Base-by-base conservation (phyloP, 2,329 filamentous ascomycete genomes). In the Fusarium hainanense region DNA sequence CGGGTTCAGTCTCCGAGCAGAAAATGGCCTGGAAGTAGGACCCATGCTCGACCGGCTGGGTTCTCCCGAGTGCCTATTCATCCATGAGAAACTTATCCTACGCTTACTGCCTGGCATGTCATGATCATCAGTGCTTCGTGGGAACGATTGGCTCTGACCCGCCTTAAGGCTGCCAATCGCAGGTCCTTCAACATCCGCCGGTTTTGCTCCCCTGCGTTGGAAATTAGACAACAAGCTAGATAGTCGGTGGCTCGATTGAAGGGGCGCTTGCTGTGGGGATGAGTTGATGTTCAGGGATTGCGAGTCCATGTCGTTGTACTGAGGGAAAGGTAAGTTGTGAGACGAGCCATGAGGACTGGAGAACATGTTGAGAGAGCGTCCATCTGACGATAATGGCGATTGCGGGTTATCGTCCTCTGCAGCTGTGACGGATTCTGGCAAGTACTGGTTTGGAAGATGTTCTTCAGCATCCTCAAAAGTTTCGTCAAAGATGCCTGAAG, bases 61-160 rank as follows among this genome's bases (percentile, higher is more conserved):
- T 54, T 87, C 86, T 3, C 82, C 80, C 2, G 85, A 86, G 73
- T 85, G 87, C 21, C 86, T 83, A 64, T 84, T 85, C 74, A 89
- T 89, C 86, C 86, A 92, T 62, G 86, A 84, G 46, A 90, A 84
- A 72, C 87, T 90, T 37, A 87, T 85, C 41, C 87, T 84, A 25
- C 88, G 87, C 78, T 81, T 88, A 77, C 77, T 88, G 66, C 75
- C 83, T 77, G 80, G 79, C 67, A 76, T 81, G 75, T 85, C 91
- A 71, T 77, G 78, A 14, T 89, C 88, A 23, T 87, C 92, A 65
- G 80, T 80, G 64, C 86, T 85, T 20, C 87, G 83, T 8, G 93
- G 93, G 70, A 96, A 89, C 0, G 93, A 95, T 75, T 93, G 92
- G 73, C 92, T 94, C 76, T 95, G 92, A 0, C 88, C 86, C 30